phyloP scores from a whole-genome alignment of 2,329 filamentous ascomycete species.

The Tolypocladium cylindrosporum region DNA sequence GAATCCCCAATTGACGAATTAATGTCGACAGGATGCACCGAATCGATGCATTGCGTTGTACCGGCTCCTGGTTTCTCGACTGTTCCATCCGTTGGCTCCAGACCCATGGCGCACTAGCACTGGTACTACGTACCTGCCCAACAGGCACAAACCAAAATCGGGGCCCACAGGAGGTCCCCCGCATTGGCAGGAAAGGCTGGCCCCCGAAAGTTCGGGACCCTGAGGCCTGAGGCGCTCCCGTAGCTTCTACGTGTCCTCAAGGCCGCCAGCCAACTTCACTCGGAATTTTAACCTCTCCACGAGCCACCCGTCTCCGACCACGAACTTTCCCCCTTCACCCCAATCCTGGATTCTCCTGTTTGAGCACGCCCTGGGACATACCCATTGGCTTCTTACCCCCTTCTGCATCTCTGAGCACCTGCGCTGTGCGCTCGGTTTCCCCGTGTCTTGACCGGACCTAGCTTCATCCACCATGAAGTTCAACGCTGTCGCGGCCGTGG shows the following conservation, averaged over 20 bases:
- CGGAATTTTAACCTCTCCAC: background rate
- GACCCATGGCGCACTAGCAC: background rate
- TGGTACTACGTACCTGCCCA: background rate
- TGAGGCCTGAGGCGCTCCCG: slow-evolving; percentile 3
- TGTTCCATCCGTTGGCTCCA: background rate
- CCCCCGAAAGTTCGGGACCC: background rate
- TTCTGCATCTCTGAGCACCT: slow-evolving; percentile 9
- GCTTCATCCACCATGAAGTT: slow-evolving; percentile 63
- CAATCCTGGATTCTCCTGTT: slow-evolving; percentile 5
- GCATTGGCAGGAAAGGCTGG: background rate
- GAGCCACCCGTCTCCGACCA: background rate
- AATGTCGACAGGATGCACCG: background rate
- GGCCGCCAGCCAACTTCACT: slow-evolving; percentile 11
- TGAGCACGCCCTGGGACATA: slow-evolving; percentile 18
- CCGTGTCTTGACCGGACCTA: background rate
- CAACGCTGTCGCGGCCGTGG: slow-evolving; percentile 65
- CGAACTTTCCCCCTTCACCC: slow-evolving; percentile 1
- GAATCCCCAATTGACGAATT: background rate
- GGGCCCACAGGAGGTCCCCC: background rate
- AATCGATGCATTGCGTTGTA: background rate
- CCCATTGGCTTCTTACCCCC: slow-evolving; percentile 5
- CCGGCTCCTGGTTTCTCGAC: background rate
- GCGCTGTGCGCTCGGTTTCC: slow-evolving; percentile 11
- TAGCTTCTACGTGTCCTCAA: slow-evolving; percentile 24
- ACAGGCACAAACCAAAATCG: background rate